Evolutionary conservation across 2,329 filamentous ascomycete species (phyloP).

Genomic region (Blastomyces parvus): DNA sequence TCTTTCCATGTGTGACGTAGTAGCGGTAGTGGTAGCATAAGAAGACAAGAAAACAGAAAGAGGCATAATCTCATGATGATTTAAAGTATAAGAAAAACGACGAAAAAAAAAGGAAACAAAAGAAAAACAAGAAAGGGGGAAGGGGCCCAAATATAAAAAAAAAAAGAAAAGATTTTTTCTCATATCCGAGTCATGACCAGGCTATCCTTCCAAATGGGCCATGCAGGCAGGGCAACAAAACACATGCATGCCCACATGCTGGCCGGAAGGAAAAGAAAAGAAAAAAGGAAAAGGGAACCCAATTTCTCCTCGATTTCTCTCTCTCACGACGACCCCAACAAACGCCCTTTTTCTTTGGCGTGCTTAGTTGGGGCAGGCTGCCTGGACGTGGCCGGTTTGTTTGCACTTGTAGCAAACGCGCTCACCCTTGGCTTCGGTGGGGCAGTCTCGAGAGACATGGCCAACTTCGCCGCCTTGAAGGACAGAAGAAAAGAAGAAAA

Average conservation of each 20-base stretch:
- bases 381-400: slow-evolving; percentile 82
- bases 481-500: slow-evolving; percentile 1
- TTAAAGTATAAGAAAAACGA: neutral
- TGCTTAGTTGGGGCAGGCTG: slow-evolving; percentile 74
- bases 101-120: neutral
- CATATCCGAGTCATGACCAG: slow-evolving; percentile 8
- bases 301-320: slow-evolving; percentile 3
- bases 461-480: slow-evolving; percentile 67
- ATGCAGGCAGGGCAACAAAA: neutral
- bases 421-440: slow-evolving; percentile 80
- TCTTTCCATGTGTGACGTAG: neutral
- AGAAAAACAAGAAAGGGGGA: neutral
- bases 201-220: neutral
- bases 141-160: neutral
- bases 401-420: slow-evolving; percentile 98
- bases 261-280: neutral
- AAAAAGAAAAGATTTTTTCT: neutral
- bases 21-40: neutral
- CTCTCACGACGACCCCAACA: neutral
- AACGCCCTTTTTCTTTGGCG: neutral
- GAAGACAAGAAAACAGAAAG: neutral
- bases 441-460: slow-evolving; percentile 91
- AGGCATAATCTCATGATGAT: slow-evolving; percentile 10
- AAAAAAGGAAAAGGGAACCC: slow-evolving; percentile 2
- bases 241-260: neutral